Base-by-base conservation (phyloP, 805 yeast genomes). In the Ogataea neopini region DNA sequence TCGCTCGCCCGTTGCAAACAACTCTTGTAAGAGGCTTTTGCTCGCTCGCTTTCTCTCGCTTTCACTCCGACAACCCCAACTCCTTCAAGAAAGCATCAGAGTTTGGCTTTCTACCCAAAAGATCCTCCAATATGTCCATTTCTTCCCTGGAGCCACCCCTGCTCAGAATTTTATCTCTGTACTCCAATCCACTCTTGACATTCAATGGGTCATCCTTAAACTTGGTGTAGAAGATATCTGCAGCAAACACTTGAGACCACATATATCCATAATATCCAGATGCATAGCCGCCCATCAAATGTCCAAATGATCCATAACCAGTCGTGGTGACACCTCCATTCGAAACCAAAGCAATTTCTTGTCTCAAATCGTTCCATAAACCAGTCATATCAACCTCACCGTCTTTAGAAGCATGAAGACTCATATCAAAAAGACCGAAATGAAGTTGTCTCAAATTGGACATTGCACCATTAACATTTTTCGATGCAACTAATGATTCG, bases 231-330 rank as follows among this genome's bases (percentile, higher is more conserved):
- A 78, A 88, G 62, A 88, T 86, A 64, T 88, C 96, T 6, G 88
- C 79, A 1, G 96, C 94, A 71, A 83, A 88, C 13, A 87, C 96
- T 59, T 83, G 83, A 2, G 95, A 86, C 83, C 89, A 88, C 69
- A 88, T 68, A 64, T 88, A 88, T 1, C 96, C 96, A 58, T 88
- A 88, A 68, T 88, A 88, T 3, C 91, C 90, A 9, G 91, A 82
- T 45, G 87, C 92, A 64, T 88, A 88, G 14, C 95, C 92, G 32
- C 89, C 89, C 72, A 84, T 79, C 63, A 87, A 79, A 62, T 88
- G 96, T 2, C 88, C 88, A 63, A 88, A 88, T 0, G 89, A 81
- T 26, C 84, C 81, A 60, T 79, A 86, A 3, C 94, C 94, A 49
- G 75, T 79, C n/a, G 84, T 78, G 17, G 66, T 57, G 20, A 67